phyloP scores from a whole-genome alignment of 2,329 filamentous ascomycete species.

The Aplosporella prunicola region DNA sequence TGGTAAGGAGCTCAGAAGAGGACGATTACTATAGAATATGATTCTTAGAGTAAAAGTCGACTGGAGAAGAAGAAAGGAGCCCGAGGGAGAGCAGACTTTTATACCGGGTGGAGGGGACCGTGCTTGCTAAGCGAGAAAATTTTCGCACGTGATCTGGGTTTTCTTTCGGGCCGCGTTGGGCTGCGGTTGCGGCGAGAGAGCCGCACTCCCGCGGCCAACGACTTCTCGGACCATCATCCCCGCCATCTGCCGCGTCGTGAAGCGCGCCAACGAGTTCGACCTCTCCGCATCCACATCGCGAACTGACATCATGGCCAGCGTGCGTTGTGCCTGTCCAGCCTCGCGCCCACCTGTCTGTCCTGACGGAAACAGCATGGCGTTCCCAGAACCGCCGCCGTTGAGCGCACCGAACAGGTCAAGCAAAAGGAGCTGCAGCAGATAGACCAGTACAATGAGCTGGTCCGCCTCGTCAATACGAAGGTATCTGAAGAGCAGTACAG shows the following conservation, averaged over 20 bases:
- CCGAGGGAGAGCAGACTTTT: neutral
- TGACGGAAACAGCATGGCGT: slow-evolving; percentile 62
- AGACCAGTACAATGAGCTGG: slow-evolving; percentile 61
- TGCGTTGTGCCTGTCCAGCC: slow-evolving; percentile 19
- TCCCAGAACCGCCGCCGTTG: slow-evolving; percentile 49
- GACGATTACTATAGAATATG: slow-evolving; percentile 98
- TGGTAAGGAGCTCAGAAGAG: slow-evolving; percentile 82
- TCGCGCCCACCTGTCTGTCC: neutral
- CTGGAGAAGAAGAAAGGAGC: neutral
- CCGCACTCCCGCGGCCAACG: too few relatives aligned
- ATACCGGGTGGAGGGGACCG: too few relatives aligned
- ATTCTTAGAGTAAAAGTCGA: slow-evolving; percentile 50
- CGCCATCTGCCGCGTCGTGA: too few relatives aligned
- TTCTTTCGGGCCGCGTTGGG: too few relatives aligned
- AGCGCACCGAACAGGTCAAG: slow-evolving; percentile 60
- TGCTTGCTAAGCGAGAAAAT: too few relatives aligned
- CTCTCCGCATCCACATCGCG: too few relatives aligned
- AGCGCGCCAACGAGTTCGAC: too few relatives aligned
- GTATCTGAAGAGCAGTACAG: slow-evolving; percentile 46
- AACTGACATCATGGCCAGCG: slow-evolving; percentile 38
- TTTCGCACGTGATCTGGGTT: too few relatives aligned
- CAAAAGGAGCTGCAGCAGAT: slow-evolving; percentile 68
- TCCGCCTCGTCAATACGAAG: slow-evolving; percentile 57
- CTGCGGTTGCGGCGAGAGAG: too few relatives aligned
- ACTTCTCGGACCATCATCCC: too few relatives aligned